These are phyloP conservation scores for Stevia rebaudiana DNA, from an alignment of 140 eudicot species.

Conservation along the genomic window DNA sequence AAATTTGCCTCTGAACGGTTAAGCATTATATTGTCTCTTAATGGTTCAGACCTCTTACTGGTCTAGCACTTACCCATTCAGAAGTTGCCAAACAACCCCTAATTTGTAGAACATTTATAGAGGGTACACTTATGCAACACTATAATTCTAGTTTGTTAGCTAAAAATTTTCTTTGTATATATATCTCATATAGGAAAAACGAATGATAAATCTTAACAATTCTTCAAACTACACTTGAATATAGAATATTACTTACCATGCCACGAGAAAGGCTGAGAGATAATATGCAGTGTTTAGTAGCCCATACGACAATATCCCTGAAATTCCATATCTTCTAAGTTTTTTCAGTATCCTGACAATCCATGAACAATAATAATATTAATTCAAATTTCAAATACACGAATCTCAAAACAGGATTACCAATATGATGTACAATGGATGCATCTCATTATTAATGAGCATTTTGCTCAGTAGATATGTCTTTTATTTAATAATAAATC, in stretches of 20 bases:
- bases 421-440: background rate
- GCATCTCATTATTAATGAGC: background rate
- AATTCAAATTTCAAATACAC: background rate
- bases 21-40: too few relatives aligned
- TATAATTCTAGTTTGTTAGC: too few relatives aligned
- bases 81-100: too few relatives aligned
- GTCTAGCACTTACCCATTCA: too few relatives aligned
- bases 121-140: too few relatives aligned
- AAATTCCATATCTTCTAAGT: slow-evolving; percentile 70
- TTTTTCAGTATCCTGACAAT: slow-evolving; percentile 53
- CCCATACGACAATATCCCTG: slow-evolving; percentile 92
- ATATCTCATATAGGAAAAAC: background rate
- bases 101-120: too few relatives aligned
- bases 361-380: slow-evolving; percentile 15
- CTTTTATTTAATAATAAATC: background rate
- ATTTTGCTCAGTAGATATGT: background rate
- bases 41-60: too few relatives aligned
- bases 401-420: slow-evolving; percentile 20
- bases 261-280: slow-evolving; percentile 69
- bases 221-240: background rate
- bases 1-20: too few relatives aligned
- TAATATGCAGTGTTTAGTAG: slow-evolving; percentile 84
- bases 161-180: too few relatives aligned
- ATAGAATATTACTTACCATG: slow-evolving; percentile 53
- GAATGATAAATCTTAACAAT: background rate